Conservation (phyloP, 345 rosid genomes). For the Gossypium arboreum region DNA sequence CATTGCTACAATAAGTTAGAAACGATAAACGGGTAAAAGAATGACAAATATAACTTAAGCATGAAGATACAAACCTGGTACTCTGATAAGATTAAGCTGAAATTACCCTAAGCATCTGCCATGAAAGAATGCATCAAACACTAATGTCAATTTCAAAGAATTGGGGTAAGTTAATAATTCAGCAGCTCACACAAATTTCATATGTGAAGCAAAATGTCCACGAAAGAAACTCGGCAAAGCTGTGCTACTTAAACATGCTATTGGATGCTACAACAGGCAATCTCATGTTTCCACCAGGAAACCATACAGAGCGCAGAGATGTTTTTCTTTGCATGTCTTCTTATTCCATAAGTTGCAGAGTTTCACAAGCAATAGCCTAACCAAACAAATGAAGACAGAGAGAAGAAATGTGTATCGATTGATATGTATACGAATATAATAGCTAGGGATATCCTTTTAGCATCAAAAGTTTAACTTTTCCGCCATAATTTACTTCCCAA, state of each 20-base stretch:
- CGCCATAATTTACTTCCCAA: neutral
- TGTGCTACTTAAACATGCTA: neutral
- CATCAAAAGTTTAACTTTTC: neutral
- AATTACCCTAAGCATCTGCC: conserved; percentile 28
- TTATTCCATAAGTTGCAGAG: neutral
- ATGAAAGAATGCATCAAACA: conserved; percentile 11
- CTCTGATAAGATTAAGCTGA: conserved; percentile 14
- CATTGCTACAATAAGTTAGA: neutral
- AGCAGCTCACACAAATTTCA: neutral
- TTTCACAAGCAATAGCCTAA: neutral
- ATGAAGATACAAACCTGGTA: conserved; percentile 18
- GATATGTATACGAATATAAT: neutral
- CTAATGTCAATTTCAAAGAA: conserved; percentile 6
- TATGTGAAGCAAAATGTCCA: conserved; percentile 2
- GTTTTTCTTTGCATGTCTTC: neutral
- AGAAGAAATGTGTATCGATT: neutral
- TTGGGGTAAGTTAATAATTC: neutral
- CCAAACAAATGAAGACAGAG: neutral
- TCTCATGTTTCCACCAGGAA: neutral
- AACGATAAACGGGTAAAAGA: neutral
- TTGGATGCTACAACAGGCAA: neutral
- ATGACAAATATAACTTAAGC: neutral
- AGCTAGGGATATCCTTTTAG: neutral
- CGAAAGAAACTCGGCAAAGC: conserved; percentile 1
- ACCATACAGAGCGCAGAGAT: neutral